A percentile compares a stretch with the other conserved stretches of the same genome.
Evolutionary conservation across 148 eudicot species (phyloP).

Genomic region (Bassia scoparia): DNA sequence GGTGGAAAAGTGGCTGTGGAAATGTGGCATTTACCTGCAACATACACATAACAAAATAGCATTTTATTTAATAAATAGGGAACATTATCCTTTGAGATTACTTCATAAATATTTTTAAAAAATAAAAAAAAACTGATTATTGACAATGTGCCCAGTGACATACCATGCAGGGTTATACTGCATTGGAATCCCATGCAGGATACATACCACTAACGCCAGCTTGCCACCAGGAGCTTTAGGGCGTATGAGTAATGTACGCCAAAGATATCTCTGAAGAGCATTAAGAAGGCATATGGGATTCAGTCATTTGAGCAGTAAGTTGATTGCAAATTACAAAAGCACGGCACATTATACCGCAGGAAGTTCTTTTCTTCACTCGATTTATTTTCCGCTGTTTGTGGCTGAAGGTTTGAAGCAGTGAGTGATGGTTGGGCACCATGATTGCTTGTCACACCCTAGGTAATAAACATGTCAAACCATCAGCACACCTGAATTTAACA

Average conservation of each 20-base stretch:
- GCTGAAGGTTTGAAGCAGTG: constrained; percentile 24
- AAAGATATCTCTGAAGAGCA: constrained; percentile 68
- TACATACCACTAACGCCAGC: constrained; percentile 31
- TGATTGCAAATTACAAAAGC: not conserved
- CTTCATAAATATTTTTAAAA: not conserved
- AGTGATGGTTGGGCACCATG: constrained; percentile 38
- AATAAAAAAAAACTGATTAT: too few species aligned
- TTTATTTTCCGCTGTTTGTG: constrained; percentile 39
- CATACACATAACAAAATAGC: constrained; percentile 17
- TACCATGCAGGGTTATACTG: constrained; percentile 68
- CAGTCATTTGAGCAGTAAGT: constrained; percentile 1
- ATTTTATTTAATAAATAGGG: not conserved
- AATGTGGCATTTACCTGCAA: constrained; percentile 55
- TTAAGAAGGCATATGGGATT: constrained; percentile 10
- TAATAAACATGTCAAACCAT: constrained; percentile 5
- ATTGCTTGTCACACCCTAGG: constrained; percentile 36
- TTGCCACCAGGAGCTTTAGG: constrained; percentile 67
- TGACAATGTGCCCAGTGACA: constrained; percentile 4
- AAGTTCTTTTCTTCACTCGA: constrained; percentile 60
- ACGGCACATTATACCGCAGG: constrained; percentile 51
- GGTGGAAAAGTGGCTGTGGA: constrained; percentile 31
- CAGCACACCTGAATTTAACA: constrained; percentile 26
- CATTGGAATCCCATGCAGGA: constrained; percentile 58
- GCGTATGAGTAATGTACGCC: constrained; percentile 47
- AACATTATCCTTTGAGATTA: not conserved